Conservation (phyloP, 108 stramenopile species). For the Cafeteria roenbergensis region DNA sequence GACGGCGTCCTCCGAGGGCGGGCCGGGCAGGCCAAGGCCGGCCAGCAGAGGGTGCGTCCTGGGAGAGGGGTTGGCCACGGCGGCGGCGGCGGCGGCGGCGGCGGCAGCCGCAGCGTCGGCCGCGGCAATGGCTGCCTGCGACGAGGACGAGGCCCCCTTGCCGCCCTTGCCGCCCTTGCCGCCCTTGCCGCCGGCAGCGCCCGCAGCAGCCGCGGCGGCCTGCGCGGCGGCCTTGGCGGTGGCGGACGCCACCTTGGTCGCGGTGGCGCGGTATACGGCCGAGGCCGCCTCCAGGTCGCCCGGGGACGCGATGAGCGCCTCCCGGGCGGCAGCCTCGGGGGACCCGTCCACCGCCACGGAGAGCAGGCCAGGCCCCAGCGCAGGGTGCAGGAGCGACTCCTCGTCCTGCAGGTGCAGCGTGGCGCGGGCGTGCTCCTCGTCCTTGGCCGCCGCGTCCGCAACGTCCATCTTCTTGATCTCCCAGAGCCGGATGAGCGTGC, state of each 20-base stretch:
- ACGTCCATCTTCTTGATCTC: constrained; percentile 30
- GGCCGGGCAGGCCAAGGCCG: too few species aligned
- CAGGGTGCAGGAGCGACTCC: background rate
- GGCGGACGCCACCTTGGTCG: background rate
- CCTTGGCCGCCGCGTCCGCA: constrained; percentile 30
- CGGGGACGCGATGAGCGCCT: background rate
- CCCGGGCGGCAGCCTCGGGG: background rate
- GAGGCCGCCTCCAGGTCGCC: background rate
- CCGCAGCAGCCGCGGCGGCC: too few species aligned
- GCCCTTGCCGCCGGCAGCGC: too few species aligned
- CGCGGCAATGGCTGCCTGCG: too few species aligned
- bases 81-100: too few species aligned
- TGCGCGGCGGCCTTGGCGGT: background rate
- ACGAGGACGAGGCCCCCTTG: too few species aligned
- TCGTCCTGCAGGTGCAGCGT: constrained; percentile 12
- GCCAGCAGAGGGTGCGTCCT: too few species aligned
- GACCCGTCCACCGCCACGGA: background rate
- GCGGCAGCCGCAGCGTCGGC: too few species aligned
- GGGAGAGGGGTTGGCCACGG: too few species aligned
- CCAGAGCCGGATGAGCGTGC: constrained; percentile 19
- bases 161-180: too few species aligned
- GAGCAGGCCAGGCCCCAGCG: background rate
- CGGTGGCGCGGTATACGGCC: background rate
- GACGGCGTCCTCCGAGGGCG: too few species aligned
- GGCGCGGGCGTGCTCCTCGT: constrained; percentile 35